Base-by-base conservation (phyloP, 768 basidiomycete species). In the Collybia nuda region DNA sequence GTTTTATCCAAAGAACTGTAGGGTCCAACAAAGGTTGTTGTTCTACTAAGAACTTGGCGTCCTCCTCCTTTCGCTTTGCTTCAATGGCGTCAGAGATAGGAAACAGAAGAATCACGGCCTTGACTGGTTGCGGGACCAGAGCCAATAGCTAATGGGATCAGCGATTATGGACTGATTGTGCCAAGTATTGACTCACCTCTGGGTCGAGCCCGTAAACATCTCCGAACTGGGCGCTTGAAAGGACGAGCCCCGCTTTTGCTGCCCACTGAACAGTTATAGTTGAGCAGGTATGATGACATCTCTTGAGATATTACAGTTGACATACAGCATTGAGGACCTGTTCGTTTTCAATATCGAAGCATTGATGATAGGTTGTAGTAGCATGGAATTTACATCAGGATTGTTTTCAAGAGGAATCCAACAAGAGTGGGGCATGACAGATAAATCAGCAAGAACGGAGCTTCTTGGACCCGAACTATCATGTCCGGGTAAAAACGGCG, bases 31-130 rank as follows among this genome's bases (percentile, higher is more conserved):
- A 26, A 17, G 23, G 22, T 6, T 38, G 36, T 11, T n/a, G 18
- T 18, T 18, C 9, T 7, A 23, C 15, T 17, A 22, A 2, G 6
- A 47, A n/a, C 7, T 19, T 47, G 22, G 18, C 8, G 18, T 47
- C 46, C 15, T 47, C 46, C 9, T 23, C 46, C 28, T 47, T 37
- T 8, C 36, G 24, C 5, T 39, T 39, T 26, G 15, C 37, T 47
- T 7, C 37, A 26, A 28, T 38, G 9, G 17, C 7, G 5, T 47
- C 19, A 28, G 24, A 26, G n/a, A 38, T 26, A 6, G 80, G 95
- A 68, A 96, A 98, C 19, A 97, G 77, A 5, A 98, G 72, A 6
- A 96, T 71, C 7, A 97, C 80, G 0, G 95, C 95, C 61, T 88
- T 87, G 26, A 88, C 88, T 0, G 89, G 93, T 54, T 76, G 64